A percentile compares a stretch with the other conserved stretches of the same genome.
These are phyloP conservation scores for Vitis hybrid DNA, from an alignment of 177 flowering plant species.

Conservation along the genomic window DNA sequence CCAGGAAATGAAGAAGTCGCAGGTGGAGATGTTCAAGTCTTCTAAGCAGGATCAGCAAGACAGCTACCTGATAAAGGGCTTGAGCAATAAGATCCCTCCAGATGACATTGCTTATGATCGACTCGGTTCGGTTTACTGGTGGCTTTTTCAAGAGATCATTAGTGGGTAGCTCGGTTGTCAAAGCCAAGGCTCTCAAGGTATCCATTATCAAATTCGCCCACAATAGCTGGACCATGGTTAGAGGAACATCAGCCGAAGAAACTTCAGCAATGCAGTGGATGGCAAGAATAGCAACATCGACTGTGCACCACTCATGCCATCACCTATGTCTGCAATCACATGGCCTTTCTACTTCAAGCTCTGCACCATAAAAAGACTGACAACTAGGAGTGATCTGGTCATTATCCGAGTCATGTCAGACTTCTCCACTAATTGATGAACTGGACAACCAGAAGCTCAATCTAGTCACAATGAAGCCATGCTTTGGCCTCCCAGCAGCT, in stretches of 20 bases:
- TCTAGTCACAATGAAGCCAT: no score
- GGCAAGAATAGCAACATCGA: constrained; percentile 36
- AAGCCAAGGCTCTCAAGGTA: constrained; percentile 39
- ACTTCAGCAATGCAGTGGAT: constrained; percentile 41
- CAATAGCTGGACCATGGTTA: constrained; percentile 36
- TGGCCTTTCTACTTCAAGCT: constrained; percentile 45
- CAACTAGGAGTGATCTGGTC: constrained; percentile 56
- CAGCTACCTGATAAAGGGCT: no score
- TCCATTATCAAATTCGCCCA: constrained; percentile 49
- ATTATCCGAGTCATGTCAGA: constrained; percentile 27
- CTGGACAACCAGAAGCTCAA: no score
- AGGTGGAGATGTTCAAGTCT: no score
- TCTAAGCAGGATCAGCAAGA: no score
- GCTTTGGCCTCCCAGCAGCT: no score
- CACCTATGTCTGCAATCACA: constrained; percentile 60
- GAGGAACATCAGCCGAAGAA: constrained; percentile 32
- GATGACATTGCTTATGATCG: no score
- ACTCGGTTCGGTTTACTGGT: no score
- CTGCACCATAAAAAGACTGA: constrained; percentile 51
- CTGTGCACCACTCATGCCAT: constrained; percentile 56
- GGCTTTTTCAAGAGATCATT: no score
- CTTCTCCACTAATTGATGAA: constrained; percentile 4
- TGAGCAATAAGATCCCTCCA: no score
- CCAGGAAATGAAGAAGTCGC: no score
- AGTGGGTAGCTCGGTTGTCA: constrained; percentile 41